These are phyloP conservation scores for Rehmannia glutinosa DNA, from an alignment of 257 asterid species.

Conservation along the genomic window DNA sequence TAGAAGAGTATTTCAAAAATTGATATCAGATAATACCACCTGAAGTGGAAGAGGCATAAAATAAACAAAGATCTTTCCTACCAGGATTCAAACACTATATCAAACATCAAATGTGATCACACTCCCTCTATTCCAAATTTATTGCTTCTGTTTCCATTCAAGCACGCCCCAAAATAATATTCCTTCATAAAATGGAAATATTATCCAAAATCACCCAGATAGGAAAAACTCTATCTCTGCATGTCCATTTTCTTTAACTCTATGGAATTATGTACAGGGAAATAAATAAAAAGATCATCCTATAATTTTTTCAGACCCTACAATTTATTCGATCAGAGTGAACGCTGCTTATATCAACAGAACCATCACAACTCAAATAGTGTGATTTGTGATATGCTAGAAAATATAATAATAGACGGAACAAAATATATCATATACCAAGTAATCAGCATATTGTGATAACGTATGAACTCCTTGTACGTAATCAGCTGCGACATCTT, in stretches of 20 bases:
- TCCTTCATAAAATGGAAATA: neutral
- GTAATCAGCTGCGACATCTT: constrained; percentile 94
- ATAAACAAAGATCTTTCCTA: no score
- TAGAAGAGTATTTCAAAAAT: neutral
- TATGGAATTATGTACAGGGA: neutral
- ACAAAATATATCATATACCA: constrained; percentile 44
- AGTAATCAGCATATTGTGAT: constrained; percentile 97
- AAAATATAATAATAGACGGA: neutral
- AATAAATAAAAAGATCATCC: no score
- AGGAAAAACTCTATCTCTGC: neutral
- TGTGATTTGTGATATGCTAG: neutral
- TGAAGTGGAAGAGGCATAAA: no score
- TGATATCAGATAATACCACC: neutral
- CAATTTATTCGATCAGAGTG: neutral
- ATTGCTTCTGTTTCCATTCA: no score
- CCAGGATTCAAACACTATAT: neutral
- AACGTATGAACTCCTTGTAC: constrained; percentile 99
- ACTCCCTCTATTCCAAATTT: neutral
- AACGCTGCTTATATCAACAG: neutral
- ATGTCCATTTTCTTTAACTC: neutral
- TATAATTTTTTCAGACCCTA: neutral
- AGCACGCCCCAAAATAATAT: neutral
- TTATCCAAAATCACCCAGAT: neutral
- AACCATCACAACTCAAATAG: neutral
- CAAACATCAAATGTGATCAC: neutral